phyloP scores from a whole-genome alignment of 2,329 filamentous ascomycete species.

The Colletotrichum cordylinicola region DNA sequence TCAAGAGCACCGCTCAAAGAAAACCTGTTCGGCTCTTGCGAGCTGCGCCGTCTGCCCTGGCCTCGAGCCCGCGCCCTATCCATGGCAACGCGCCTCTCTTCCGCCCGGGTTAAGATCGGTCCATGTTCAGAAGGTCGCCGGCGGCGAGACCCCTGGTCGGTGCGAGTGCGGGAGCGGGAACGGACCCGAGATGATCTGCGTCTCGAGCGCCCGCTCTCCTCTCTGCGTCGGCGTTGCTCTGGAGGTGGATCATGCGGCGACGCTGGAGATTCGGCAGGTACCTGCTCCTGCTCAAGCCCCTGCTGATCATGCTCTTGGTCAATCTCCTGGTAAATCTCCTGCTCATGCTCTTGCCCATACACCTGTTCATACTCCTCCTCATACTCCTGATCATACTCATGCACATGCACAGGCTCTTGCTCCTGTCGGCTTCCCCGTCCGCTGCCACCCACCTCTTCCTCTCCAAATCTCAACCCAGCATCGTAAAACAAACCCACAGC shows the following conservation, averaged over 20 bases:
- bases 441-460: neutral
- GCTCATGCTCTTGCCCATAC: neutral
- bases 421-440: neutral
- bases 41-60: neutral
- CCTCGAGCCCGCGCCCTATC: neutral
- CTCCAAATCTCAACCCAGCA: conserved; percentile 17
- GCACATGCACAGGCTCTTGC: neutral
- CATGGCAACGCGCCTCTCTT: neutral
- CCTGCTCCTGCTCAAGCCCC: neutral
- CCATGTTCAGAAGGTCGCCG: neutral
- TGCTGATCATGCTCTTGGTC: neutral
- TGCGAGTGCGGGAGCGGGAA: neutral
- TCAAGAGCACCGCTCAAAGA: neutral
- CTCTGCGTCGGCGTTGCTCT: neutral
- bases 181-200: neutral
- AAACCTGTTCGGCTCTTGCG: neutral
- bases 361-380: neutral
- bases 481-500: conserved; percentile 17
- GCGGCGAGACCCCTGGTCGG: neutral
- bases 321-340: neutral
- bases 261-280: neutral
- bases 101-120: neutral
- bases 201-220: neutral
- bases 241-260: neutral
- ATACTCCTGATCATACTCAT: neutral